Base-by-base conservation (phyloP, 768 basidiomycete genomes). In the Paxillus ammoniavirescens region DNA sequence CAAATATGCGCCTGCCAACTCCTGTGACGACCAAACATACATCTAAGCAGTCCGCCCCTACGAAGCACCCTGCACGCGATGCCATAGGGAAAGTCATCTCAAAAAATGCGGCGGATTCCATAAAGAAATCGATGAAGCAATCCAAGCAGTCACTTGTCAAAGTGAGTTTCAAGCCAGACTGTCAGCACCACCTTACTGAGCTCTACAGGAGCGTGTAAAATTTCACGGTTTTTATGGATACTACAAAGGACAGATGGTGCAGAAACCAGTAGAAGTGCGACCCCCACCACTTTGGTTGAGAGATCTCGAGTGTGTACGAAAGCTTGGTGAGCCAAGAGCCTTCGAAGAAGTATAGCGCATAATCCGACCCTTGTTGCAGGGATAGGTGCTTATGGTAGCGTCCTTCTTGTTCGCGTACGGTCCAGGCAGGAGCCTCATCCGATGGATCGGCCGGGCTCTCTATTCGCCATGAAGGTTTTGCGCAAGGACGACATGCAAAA, bases 391-490 rank as follows among this genome's bases (percentile, higher is more conserved):
- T 73, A 71, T 61, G 74, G 74, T 12, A 67, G 67, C 9, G 80
- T 80, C 13, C 59, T 79, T 13, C 65, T 82, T 15, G 78, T 75
- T 17, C 68, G 61, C 17, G 62, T 61, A 30, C 70, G 72, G 6
- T 67, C 68, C 1, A 65, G 60, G 50, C 61, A 68, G 26, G 57
- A 58, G 10, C 18, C 28, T 0, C 69, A 75, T 50, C 58, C 51
- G n/a, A 42, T 71, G n/a, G 77, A 77, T 28, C 65, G 55, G 4
- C 63, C 70, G 2, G 69, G 68, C 21, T 60, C 70, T n/a, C 33
- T 75, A 2, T 78, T 80, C 44, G 82, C 81, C 5, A 44, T 84
- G 50, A 82, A 83, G 57, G 68, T 71, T 0, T 53, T 76, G 28
- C 64, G 58, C 30, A 78, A 77, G 60, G 66, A 66, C 21, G 51